phyloP scores from a whole-genome alignment of 1,139 yeast genomes.

The Kluyveromyces sp. region DNA sequence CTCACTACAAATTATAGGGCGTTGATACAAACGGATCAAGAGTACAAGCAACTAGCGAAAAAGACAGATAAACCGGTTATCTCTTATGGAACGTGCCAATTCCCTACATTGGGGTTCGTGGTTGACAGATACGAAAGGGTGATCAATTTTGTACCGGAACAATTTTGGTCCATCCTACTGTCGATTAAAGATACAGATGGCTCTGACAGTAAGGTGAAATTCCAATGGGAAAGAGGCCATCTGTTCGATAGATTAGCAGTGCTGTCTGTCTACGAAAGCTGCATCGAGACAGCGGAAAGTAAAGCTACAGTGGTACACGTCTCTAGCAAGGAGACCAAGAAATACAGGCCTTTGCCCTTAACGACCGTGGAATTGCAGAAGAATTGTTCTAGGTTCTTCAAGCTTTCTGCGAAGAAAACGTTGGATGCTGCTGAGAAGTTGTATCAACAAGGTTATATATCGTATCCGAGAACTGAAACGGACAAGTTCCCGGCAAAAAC shows the following conservation, averaged over 20 bases:
- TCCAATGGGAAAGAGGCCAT: slow-evolving; percentile 60
- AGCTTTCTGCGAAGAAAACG: slow-evolving; percentile 74
- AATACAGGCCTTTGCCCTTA: slow-evolving; percentile 79
- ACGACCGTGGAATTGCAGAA: slow-evolving; percentile 96
- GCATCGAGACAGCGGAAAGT: slow-evolving; percentile 41
- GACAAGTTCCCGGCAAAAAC: slow-evolving; percentile 73
- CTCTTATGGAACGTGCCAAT: slow-evolving; percentile 93
- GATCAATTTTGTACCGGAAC: slow-evolving; percentile 62
- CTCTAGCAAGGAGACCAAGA: slow-evolving; percentile 57
- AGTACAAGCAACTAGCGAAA: slow-evolving; percentile 19
- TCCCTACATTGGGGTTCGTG: slow-evolving; percentile 93
- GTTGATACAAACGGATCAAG: slow-evolving; percentile 20
- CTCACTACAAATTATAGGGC: slow-evolving; percentile 31
- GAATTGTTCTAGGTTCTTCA: slow-evolving; percentile 67
- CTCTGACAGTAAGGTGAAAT: slow-evolving; percentile 29
- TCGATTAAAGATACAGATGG: slow-evolving; percentile 38
- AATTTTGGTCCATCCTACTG: slow-evolving; percentile 68
- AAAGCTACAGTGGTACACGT: slow-evolving; percentile 48
- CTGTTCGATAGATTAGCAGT: slow-evolving; percentile 69
- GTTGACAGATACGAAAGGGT: slow-evolving; percentile 87
- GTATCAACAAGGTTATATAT: slow-evolving; percentile 77
- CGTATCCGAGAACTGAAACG: slow-evolving; percentile 97
- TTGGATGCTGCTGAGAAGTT: slow-evolving; percentile 80
- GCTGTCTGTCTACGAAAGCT: slow-evolving; percentile 56
- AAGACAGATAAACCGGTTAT: slow-evolving; percentile 34